Percentiles rank a stretch among this genome's conserved stretches.
Evolutionary conservation across 345 rosid species (phyloP).

Genomic region (Reutealis trisperma): DNA sequence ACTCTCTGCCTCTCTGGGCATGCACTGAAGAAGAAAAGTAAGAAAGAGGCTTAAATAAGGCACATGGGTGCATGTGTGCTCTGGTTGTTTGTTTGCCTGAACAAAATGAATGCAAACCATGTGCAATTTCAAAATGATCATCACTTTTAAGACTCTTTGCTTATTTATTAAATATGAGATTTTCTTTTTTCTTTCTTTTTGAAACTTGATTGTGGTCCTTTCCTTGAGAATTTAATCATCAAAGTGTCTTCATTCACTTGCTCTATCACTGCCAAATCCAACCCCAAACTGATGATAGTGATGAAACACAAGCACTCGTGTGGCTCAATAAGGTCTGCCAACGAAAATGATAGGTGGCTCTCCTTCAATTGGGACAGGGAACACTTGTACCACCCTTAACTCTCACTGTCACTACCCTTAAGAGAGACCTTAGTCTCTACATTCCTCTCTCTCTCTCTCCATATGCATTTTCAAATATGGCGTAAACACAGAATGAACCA

Average conservation of each 20-base stretch:
- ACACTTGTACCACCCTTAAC: constrained; percentile 9
- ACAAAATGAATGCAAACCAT: constrained; percentile 36
- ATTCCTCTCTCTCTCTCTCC: not conserved
- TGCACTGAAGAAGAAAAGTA: constrained; percentile 4
- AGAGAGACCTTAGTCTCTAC: not conserved
- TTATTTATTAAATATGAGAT: not conserved
- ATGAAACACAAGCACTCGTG: constrained; percentile 38
- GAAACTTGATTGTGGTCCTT: constrained; percentile 2
- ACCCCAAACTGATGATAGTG: constrained; percentile 24
- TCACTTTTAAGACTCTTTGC: not conserved
- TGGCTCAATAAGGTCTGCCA: constrained; percentile 21
- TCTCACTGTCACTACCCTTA: constrained; percentile 1
- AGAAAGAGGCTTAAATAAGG: constrained; percentile 19
- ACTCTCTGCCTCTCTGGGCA: not conserved
- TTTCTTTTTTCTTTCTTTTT: too few relatives aligned
- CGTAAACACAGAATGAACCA: not conserved
- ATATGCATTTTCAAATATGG: too few relatives aligned
- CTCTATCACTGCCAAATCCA: not conserved
- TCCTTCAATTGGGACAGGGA: not conserved
- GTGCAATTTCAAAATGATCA: constrained; percentile 20
- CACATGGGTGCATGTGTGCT: constrained; percentile 48
- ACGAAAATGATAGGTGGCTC: constrained; percentile 20
- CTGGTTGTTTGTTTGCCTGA: constrained; percentile 28
- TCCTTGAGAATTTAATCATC: constrained; percentile 11
- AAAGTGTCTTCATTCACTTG: not conserved